Evolutionary conservation across 2,329 filamentous ascomycete genomes (phyloP), one percentile per base, ranked within the genome.

Genomic region (Pyricularia pennisetigena): DNA sequence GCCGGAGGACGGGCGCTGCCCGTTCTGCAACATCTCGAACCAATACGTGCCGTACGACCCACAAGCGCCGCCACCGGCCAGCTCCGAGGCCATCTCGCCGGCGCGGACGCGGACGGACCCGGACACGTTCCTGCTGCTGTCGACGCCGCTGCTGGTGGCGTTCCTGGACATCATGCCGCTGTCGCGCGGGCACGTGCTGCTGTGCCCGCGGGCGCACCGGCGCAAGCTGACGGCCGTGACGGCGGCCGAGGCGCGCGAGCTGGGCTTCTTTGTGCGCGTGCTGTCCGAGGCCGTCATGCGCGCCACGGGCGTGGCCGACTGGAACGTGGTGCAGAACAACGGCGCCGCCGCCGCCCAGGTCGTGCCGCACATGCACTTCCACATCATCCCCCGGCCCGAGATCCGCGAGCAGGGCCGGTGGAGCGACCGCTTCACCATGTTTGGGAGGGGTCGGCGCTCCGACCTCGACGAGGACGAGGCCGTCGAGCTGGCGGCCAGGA

Each of bases 261-360:
- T 96, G 68, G 88, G 91, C 73, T 76, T 78, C 70, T 86, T 83
- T 81, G 84, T 97, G 30, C 88, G 92, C 41, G 78, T 94, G 3
- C 81, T 97, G 2, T 91, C 90, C 23, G 82, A 86, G 24, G 91
- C 91, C 0, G 83, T 97, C 54, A 85, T 88, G 35, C 83, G 82
- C 67, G 87, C 88, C 0, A 91, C 89, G 2, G 90, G 89, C 10
- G 86, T 92, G 1, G 83, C 83, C 66, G 94, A 97, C 79, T 98
- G 94, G 90, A 99, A 99, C 78, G 88, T 98, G 32, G 92, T 98
- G 68, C 94, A 98, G 81, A 98, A 98, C 77, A 98, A 97, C 73
- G 93, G 94, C 20, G 89, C 89, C 3, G 87, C 93, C 35, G 94
- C 94, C 2, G 93, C 93, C 2, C 94, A 98, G 80, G 93, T 97